phyloP scores from a whole-genome alignment of 768 basidiomycete species.

The Russula sp. region DNA sequence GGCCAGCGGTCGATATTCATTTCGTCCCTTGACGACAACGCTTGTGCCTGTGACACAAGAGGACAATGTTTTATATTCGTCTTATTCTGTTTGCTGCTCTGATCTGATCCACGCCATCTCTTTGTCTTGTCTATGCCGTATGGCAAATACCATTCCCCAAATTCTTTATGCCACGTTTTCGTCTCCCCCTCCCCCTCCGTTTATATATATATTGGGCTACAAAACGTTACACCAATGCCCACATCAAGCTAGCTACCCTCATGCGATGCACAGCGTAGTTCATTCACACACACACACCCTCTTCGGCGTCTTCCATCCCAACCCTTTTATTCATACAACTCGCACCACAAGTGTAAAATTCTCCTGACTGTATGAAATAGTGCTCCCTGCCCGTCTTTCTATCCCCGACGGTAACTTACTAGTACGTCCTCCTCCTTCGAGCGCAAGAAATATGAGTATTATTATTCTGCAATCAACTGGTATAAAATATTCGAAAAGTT shows the following conservation, averaged over 20 bases:
- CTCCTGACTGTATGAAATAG: slow-evolving; percentile 20
- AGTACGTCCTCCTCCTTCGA: background rate
- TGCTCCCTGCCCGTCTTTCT: background rate
- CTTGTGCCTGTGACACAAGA: background rate
- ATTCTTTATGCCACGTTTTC: background rate
- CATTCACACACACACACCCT: no score
- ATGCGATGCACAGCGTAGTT: background rate
- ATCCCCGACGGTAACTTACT: background rate
- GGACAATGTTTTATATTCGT: background rate
- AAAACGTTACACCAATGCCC: background rate
- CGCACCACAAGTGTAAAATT: slow-evolving; percentile 14
- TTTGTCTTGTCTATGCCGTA: background rate
- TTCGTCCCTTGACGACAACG: background rate
- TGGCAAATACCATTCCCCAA: background rate
- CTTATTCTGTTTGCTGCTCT: slow-evolving; percentile 1
- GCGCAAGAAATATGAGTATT: slow-evolving; percentile 15
- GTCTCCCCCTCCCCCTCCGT: no score
- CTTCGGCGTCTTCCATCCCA: background rate
- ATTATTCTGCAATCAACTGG: slow-evolving; percentile 14
- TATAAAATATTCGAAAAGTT: no score
- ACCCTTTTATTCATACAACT: slow-evolving; percentile 4
- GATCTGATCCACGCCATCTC: slow-evolving; percentile 13
- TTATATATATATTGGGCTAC: background rate
- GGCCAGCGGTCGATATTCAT: no score
- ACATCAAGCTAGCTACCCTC: background rate